phyloP scores from a whole-genome alignment of 306 rosid genomes.

The Acmispon strigosus region DNA sequence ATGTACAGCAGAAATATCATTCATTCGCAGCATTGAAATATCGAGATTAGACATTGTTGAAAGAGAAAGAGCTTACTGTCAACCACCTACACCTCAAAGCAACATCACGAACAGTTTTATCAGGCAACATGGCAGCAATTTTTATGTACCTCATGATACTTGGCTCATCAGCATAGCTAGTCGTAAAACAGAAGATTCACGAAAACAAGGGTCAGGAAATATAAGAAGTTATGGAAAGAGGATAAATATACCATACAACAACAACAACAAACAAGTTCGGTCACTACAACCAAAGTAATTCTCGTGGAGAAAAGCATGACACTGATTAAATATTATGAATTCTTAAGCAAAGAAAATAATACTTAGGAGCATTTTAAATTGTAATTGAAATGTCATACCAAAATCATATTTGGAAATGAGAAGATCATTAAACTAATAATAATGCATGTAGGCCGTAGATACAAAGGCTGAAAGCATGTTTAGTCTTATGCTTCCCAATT shows the following conservation, averaged over 20 bases:
- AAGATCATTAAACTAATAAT: background rate
- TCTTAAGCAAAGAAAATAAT: background rate
- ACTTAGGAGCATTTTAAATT: background rate
- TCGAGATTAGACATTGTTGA: background rate
- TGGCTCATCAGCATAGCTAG: conserved; percentile 80
- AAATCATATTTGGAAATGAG: background rate
- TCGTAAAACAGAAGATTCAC: conserved; percentile 14
- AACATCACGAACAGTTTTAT: conserved; percentile 98
- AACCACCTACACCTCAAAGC: conserved; percentile 99
- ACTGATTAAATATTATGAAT: background rate
- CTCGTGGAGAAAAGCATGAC: background rate
- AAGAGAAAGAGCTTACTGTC: conserved; percentile 64
- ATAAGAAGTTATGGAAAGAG: conserved; percentile 5
- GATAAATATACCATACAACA: background rate
- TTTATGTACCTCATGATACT: conserved; percentile 91
- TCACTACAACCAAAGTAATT: background rate
- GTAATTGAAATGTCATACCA: background rate
- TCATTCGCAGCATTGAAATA: background rate
- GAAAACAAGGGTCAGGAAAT: background rate
- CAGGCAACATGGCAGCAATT: conserved; percentile 83
- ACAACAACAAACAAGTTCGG: background rate
- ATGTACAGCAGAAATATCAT: background rate
- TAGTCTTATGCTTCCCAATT: conserved; percentile 3
- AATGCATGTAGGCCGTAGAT: too few relatives aligned
- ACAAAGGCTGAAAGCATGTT: background rate